Percentiles rank a stretch among this genome's conserved stretches.
phyloP scores from a whole-genome alignment of 495 filamentous ascomycete species.

The Penicillium atrosanguineum region DNA sequence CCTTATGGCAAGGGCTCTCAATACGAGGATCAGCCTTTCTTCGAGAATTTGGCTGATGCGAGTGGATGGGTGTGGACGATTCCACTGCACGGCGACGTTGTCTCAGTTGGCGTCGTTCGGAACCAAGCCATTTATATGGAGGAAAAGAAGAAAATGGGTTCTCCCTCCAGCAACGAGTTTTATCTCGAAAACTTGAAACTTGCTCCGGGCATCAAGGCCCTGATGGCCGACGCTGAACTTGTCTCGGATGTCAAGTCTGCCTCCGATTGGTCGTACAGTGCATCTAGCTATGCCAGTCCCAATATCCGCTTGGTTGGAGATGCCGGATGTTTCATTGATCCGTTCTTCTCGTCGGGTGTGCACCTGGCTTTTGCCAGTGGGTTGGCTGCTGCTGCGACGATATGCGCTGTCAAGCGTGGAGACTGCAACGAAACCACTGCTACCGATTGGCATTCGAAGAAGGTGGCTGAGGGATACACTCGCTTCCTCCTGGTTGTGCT shows the following conservation, averaged over 20 bases:
- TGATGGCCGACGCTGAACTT: slow-evolving; percentile 29
- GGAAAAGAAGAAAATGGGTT: slow-evolving; percentile 27
- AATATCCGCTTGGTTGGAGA: slow-evolving; percentile 37
- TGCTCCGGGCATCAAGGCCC: slow-evolving; percentile 19
- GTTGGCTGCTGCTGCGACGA: slow-evolving; percentile 45
- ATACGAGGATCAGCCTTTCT: slow-evolving; percentile 26
- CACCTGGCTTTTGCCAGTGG: slow-evolving; percentile 46
- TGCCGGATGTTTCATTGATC: slow-evolving; percentile 45
- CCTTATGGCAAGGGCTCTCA: slow-evolving; percentile 16
- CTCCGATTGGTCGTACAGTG: slow-evolving; percentile 46
- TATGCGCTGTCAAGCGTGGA: slow-evolving; percentile 31
- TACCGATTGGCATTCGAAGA: slow-evolving; percentile 45
- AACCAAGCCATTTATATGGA: slow-evolving; percentile 28
- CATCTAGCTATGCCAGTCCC: slow-evolving; percentile 35
- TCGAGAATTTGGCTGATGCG: slow-evolving; percentile 35
- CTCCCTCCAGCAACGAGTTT: slow-evolving; percentile 27
- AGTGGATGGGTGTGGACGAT: slow-evolving; percentile 39
- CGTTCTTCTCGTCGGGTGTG: slow-evolving; percentile 46
- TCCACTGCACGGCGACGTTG: slow-evolving; percentile 30
- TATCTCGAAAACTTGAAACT: slow-evolving; percentile 37
- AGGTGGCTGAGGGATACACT: slow-evolving; percentile 45
- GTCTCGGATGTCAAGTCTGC: slow-evolving; percentile 36
- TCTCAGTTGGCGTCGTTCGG: slow-evolving; percentile 34
- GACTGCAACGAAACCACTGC: slow-evolving; percentile 38
- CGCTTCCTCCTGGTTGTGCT: slow-evolving; percentile 49